Percentiles rank a stretch among this genome's conserved stretches.
phyloP scores from a whole-genome alignment of 371 early-diverging fungal genomes.

The Zopfochytrium polystomum region DNA sequence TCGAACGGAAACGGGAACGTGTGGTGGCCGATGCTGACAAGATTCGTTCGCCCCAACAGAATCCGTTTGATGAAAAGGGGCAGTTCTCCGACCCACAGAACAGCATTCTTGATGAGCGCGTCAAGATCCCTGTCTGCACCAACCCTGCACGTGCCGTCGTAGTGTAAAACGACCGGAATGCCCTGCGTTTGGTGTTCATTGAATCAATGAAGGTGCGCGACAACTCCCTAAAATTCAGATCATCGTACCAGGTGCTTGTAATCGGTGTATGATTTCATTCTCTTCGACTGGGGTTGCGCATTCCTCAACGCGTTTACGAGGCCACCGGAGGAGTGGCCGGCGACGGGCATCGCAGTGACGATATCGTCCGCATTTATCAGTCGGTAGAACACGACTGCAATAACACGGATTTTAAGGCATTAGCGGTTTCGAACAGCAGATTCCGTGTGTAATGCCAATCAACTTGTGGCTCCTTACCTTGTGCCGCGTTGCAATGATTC shows the following conservation, averaged over 20 bases:
- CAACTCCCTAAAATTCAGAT: no score
- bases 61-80: constrained; percentile 11
- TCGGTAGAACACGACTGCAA: constrained; percentile 25
- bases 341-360: constrained; percentile 25
- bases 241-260: constrained; percentile 31
- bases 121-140: constrained; percentile 21
- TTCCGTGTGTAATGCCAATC: not conserved
- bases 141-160: constrained; percentile 18
- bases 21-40: constrained; percentile 10
- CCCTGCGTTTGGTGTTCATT: no score
- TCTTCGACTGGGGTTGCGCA: not conserved
- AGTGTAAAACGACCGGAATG: constrained; percentile 26
- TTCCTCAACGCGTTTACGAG: not conserved
- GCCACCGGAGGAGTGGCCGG: constrained; percentile 2
- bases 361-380: constrained; percentile 30
- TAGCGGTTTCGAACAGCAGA: not conserved
- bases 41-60: constrained; percentile 3
- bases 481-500: constrained; percentile 10
- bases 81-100: constrained; percentile 17
- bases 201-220: no score
- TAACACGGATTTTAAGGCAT: not conserved
- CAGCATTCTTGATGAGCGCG: constrained; percentile 19
- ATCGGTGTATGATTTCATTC: constrained; percentile 14
- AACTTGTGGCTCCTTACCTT: constrained; percentile 8
- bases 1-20: constrained; percentile 28